Conservation (phyloP, 2,329 filamentous ascomycete genomes). For the Aschersonia sp. region DNA sequence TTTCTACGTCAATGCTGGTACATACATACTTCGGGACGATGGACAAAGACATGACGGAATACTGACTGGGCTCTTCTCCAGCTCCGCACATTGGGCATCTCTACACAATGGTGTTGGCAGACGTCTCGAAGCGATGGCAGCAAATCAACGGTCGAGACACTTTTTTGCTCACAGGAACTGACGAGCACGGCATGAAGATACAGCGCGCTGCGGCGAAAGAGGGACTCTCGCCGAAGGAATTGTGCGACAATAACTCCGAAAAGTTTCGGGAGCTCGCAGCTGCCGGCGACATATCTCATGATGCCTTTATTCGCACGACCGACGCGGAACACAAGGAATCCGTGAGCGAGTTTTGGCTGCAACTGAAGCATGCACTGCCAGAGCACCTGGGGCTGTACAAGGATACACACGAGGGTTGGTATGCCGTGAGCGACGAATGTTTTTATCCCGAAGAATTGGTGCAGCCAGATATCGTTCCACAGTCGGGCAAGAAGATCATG, state of each 20-base stretch:
- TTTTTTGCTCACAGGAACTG: conserved; percentile 76
- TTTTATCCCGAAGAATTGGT: conserved; percentile 76
- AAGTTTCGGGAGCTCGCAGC: conserved; percentile 65
- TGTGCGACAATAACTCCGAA: conserved; percentile 73
- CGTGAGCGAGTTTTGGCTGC: conserved; percentile 79
- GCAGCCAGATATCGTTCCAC: conserved; percentile 58
- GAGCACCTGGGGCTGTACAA: conserved; percentile 70
- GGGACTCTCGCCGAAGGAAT: conserved; percentile 59
- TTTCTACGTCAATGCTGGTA: conserved; percentile 96
- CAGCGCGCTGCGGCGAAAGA: conserved; percentile 69
- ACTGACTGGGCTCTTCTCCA: conserved; percentile 16
- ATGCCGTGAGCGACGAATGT: conserved; percentile 90
- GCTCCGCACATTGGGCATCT: conserved; percentile 91
- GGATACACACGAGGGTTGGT: conserved; percentile 85
- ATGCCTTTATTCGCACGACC: conserved; percentile 88
- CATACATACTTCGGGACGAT: not conserved
- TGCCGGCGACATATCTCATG: conserved; percentile 55
- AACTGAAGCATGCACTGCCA: conserved; percentile 39
- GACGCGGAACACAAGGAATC: conserved; percentile 68
- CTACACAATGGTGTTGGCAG: conserved; percentile 81
- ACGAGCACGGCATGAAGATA: conserved; percentile 96
- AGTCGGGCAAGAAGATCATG: conserved; percentile 72
- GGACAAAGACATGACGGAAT: not conserved
- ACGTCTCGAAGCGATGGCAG: conserved; percentile 88
- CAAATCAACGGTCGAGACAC: conserved; percentile 56